Conservation (phyloP, 2,329 filamentous ascomycete species). For the Cladosporium sp. region DNA sequence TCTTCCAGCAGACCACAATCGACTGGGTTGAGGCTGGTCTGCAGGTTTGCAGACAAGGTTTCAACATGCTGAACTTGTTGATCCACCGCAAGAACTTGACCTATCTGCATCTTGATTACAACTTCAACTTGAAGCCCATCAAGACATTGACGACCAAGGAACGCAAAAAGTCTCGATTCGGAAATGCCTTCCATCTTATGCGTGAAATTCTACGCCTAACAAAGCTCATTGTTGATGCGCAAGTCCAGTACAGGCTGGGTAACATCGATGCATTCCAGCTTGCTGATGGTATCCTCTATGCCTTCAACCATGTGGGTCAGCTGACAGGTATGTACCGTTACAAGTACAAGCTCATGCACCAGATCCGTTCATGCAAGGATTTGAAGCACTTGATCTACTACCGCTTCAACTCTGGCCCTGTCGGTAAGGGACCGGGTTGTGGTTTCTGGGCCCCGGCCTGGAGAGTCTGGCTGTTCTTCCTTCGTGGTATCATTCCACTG, state of each 20-base stretch:
- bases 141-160: conserved; percentile 99
- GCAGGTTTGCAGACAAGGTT: conserved; percentile 96
- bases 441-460: conserved; percentile 99
- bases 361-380: conserved; percentile 98
- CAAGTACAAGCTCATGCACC: conserved; percentile 99
- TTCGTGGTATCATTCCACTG: conserved; percentile 95
- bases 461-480: conserved; percentile 99
- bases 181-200: conserved; percentile 99
- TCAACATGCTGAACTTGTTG: conserved; percentile 97
- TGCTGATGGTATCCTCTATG: conserved; percentile 97
- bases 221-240: conserved; percentile 96
- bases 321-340: conserved; percentile 99
- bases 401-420: conserved; percentile 93
- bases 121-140: conserved; percentile 98
- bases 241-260: conserved; percentile 94
- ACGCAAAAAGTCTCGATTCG: conserved; percentile 97
- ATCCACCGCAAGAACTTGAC: conserved; percentile 99
- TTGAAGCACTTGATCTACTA: conserved; percentile 99
- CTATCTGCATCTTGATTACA: conserved; percentile 97
- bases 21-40: conserved; percentile 99
- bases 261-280: conserved; percentile 99
- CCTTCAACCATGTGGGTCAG: conserved; percentile 98
- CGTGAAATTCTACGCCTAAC: conserved; percentile 93
- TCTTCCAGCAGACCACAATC: conserved; percentile 98
- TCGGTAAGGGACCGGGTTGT: conserved; percentile 95